Evolutionary conservation across 225 moss, liverwort and hornwort species (phyloP).

Genomic region (Physcomitrellopsis africana): DNA sequence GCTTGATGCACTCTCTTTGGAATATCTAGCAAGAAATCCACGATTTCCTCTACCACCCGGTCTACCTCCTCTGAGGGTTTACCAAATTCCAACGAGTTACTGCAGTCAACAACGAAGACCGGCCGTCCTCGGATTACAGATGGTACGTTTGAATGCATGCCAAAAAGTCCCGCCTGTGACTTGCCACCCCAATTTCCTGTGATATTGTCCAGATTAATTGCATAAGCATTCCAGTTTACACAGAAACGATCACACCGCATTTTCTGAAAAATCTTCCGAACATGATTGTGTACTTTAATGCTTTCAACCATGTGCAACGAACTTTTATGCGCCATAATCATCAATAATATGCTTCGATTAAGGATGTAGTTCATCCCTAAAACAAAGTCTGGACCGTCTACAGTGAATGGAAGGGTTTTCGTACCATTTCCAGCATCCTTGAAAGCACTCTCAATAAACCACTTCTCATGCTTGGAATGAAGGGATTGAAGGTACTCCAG

Average conservation of each 20-base stretch:
- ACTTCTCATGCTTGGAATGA: conserved; percentile 53
- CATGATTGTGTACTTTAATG: background rate
- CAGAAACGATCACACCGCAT: background rate
- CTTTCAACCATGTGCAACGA: background rate
- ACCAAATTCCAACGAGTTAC: conserved; percentile 39
- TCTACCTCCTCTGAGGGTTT: conserved; percentile 48
- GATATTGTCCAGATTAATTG: background rate
- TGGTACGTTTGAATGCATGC: conserved; percentile 27
- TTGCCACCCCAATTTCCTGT: conserved; percentile 44
- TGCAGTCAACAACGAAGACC: conserved; percentile 59
- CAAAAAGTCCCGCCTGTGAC: conserved; percentile 39
- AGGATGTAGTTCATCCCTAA: background rate
- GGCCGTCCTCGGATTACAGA: conserved; percentile 45
- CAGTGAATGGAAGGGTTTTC: background rate
- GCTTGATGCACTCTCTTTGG: background rate
- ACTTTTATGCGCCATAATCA: background rate
- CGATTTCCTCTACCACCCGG: conserved; percentile 48
- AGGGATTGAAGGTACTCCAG: conserved; percentile 50
- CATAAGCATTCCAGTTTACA: background rate
- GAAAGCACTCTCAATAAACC: conserved; percentile 51
- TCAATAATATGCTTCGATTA: conserved; percentile 13
- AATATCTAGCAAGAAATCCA: conserved; percentile 41
- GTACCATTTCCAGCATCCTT: conserved; percentile 18
- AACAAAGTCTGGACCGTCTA: background rate
- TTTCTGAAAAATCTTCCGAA: background rate